Base-by-base conservation (phyloP, 164 flowering plant species). In the Annona squamosa region DNA sequence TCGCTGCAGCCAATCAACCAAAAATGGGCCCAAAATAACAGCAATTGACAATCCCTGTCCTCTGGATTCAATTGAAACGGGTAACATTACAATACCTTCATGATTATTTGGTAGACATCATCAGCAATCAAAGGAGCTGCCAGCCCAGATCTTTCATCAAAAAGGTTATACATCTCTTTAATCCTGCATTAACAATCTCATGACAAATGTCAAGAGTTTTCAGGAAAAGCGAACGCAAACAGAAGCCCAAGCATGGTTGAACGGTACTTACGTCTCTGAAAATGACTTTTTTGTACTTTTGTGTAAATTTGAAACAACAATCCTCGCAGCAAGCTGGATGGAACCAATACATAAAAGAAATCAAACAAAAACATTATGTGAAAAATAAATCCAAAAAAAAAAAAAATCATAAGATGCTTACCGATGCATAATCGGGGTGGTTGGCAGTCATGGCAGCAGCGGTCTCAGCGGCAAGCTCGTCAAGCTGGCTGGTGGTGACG, bases 351-450 rank as follows among this genome's bases (percentile, higher is more conserved):
- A 12, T 47, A 47, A 37, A 19, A 17, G 5, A 63, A 17, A 19
- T 17, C 19, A 63, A 37, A 63, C 37, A 12, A 63, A 0, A 19
- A 63, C 17, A 7, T 17, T 19, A n/a, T n/a, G 65, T 16, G 18
- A 42, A 66, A 64, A 64, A 43, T 4, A 70, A 48, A 48, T 10
- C 56, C 64, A 62, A 59, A 7, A 9, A 6, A 62, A 59, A 7
- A 9, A 6, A 13, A 3, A 46, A 52, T 26, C 37, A 65, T 64
- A 44, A 13, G 45, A 66, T 17, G 12, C 90, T 81, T 41, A 93
- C 98, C 64, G 88, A 96, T 5, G 99, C 99, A 74, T 96, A 96
- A 84, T 96, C 99, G 63, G 98, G 99, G 70, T 96, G 98, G 61
- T 89, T 91, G 0, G 99, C 89, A 5, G 99, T 96, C 98, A 96